Base-by-base conservation (phyloP, 2,329 filamentous ascomycete species). In the Ceratocystis eucalypticola region DNA sequence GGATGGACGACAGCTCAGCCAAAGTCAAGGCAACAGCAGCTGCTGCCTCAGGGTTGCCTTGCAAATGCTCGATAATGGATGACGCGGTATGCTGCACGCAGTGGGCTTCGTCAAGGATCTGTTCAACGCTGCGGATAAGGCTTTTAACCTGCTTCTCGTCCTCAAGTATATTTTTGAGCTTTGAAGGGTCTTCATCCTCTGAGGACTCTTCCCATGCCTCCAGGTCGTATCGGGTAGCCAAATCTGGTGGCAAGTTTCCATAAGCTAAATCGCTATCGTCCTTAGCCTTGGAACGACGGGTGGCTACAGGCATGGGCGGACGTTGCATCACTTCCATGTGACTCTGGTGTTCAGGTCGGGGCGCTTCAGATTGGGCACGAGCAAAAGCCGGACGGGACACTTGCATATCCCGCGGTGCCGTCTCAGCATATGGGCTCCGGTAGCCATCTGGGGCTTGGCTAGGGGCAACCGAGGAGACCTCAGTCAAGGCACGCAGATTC, bases 221-320 rank as follows among this genome's bases (percentile, higher is more conserved):
- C 59, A 81, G 72, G 72, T 83, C 77, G 71, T 78, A 71, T 70
- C 79, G 73, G 75, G 76, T 65, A 72, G 77, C 74, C 76, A 90
- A 76, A 71, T 91, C 84, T 66, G 89, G 85, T 0, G 88, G 89
- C 0, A 94, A 80, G 64, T 89, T 86, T 68, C 93, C 93, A 72
- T 96, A 97, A 6, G 93, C 93, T 6, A 97, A 80, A 73, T 96
- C 82, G 89, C 96, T 91, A 72, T 96, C 93, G 71, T 96, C 86
- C 66, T 85, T 79, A 8, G 70, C 81, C 79, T 57, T 72, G 70
- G 68, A 71, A 71, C 69, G 46, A 25, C 17, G 44, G 22, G 44
- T 45, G 6, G 65, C 46, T 22, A 66, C 59, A 5, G 59, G 46
- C 33, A 63, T 63, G 17, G 65, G 44, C 12, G 30, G 62, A 2